Base-by-base conservation (phyloP, 2,329 filamentous ascomycete species). In the Ophiostoma fasciatum region DNA sequence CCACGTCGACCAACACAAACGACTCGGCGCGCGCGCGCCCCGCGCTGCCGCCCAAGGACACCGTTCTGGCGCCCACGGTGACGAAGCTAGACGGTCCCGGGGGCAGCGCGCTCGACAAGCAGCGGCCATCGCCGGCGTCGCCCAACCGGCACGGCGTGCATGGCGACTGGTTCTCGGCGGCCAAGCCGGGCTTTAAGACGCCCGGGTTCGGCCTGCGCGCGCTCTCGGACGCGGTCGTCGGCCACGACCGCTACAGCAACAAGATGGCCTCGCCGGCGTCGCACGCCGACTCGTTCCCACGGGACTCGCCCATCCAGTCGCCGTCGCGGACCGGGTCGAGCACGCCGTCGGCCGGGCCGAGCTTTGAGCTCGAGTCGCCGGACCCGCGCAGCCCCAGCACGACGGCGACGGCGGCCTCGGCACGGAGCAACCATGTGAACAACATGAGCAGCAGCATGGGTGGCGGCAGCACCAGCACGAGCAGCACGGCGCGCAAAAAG, bases 361-460 rank as follows among this genome's bases (percentile, higher is more conserved):
- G 82, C 54, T 77, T 90, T 36, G 84, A 92, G 34, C 66, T 87
- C 1, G 82, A 88, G 35, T 84, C 80, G 28, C 71, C 76, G 0
- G 78, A 80, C 47, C 61, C 69, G 32, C 76, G 71, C 53, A 71
- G 64, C 42, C 63, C 67, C 5, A 66, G 62, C 43, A 62, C 65
- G 3, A 52, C 57, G 6, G 55, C 60, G 5, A 67, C 68, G 4
- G 56, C 64, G 4, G 54, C 61, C 19, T 66, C 60, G 52, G 59
- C 63, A 51, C 57, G 60, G 48, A 62, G 58, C 46, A 37, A 35
- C n/a, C 37, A 31, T 2, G 37, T 61, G 48, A 55, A 67, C 49
- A 68, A 78, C 68, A 87, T 88, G 58, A 74, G 76, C 35, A 98
- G n/a, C n/a, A n/a, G n/a, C n/a, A n/a, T n/a, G n/a, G n/a, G n/a